phyloP scores from a whole-genome alignment of 306 rosid genomes.

The Prunus mume region DNA sequence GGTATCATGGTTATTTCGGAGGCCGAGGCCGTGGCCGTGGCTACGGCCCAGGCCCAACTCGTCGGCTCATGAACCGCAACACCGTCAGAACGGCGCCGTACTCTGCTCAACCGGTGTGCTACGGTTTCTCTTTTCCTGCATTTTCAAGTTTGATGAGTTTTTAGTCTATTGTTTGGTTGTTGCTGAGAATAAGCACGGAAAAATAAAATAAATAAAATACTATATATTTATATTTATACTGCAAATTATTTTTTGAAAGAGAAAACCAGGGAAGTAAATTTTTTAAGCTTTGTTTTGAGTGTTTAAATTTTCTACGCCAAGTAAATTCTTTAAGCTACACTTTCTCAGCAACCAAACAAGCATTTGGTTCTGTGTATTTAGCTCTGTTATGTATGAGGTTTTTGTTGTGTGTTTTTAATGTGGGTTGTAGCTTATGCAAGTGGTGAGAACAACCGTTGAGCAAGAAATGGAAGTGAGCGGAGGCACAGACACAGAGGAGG shows the following conservation, averaged over 20 bases:
- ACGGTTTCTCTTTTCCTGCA: background rate
- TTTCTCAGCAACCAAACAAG: background rate
- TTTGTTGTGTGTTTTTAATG: background rate
- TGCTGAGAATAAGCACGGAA: background rate
- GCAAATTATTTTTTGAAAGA: background rate
- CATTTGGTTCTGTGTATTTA: background rate
- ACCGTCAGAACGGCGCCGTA: constrained; percentile 21
- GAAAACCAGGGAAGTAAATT: background rate
- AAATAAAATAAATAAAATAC: background rate
- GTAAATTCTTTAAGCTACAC: background rate
- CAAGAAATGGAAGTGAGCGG: background rate
- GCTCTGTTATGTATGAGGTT: background rate
- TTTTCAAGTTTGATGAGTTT: background rate
- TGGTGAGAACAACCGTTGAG: background rate
- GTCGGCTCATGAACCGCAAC: constrained; percentile 17
- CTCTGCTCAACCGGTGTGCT: constrained; percentile 13
- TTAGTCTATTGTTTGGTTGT: background rate
- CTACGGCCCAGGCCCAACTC: constrained; percentile 26
- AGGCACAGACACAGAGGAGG: constrained; percentile 2
- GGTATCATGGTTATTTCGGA: constrained; percentile 4
- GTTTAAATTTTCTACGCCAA: background rate
- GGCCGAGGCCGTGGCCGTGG: constrained; percentile 8
- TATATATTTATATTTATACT: background rate
- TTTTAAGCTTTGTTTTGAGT: background rate
- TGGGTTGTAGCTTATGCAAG: constrained; percentile 9